Evolutionary conservation across 352 stramenopile genomes (phyloP).

Genomic region (Pythium grandisporangium): DNA sequence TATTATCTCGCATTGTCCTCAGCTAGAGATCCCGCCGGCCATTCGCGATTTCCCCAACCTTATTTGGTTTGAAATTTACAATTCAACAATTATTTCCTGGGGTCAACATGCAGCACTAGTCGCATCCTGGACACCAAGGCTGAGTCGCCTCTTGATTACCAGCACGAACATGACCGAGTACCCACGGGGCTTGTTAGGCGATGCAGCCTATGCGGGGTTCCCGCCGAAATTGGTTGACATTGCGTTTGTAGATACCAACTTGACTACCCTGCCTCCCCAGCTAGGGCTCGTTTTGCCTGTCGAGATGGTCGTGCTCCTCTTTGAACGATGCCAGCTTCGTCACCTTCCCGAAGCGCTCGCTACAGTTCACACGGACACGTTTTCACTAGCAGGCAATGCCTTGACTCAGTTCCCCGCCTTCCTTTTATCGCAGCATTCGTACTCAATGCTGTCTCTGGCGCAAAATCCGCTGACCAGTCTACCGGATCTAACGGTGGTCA

Average conservation of each 20-base stretch:
- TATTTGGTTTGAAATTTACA: constrained; percentile 8
- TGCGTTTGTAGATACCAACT: constrained; percentile 3
- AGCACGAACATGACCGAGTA: constrained; percentile 5
- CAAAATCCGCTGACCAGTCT: constrained; percentile 8
- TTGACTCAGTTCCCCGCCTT: neutral
- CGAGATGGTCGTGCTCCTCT: neutral
- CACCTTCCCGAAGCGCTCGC: neutral
- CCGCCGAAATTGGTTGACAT: constrained; percentile 2
- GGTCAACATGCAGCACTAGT: neutral
- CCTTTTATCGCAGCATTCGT: constrained; percentile 1
- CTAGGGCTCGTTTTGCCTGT: neutral
- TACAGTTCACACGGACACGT: neutral
- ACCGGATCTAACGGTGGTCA: no score
- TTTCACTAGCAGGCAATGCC: constrained; percentile 6
- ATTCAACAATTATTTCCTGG: constrained; percentile 4
- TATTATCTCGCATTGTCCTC: constrained; percentile 5
- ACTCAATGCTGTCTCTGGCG: constrained; percentile 4
- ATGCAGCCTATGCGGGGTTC: neutral
- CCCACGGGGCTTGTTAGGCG: neutral
- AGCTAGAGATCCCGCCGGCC: constrained; percentile 3
- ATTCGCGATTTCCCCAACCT: constrained; percentile 5
- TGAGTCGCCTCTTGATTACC: constrained; percentile 4
- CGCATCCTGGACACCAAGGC: neutral
- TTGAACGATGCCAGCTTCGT: constrained; percentile 3
- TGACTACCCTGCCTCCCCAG: neutral